These are phyloP conservation scores for Leishmania tarentolae DNA, from an alignment of 208 protist species.

Conservation along the genomic window DNA sequence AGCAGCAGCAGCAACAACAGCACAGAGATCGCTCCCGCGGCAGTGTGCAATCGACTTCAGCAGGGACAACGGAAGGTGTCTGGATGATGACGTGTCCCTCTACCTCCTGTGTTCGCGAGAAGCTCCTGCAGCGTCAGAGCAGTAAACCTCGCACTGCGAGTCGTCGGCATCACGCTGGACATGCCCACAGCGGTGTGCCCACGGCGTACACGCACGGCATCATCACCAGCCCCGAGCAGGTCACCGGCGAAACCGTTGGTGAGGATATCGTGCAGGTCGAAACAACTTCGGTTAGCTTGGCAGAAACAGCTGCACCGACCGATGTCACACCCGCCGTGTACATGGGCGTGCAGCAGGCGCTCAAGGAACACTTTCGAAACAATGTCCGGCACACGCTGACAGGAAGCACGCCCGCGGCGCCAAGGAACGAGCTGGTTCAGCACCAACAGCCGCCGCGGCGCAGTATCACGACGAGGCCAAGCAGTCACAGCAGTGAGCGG, in stretches of 20 bases:
- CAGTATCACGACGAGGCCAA: conserved; percentile 6
- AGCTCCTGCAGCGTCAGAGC: background rate
- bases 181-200: background rate
- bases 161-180: background rate
- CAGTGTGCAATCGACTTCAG: background rate
- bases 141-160: background rate
- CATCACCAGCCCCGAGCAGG: background rate
- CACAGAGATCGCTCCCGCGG: background rate
- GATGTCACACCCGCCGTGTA: conserved; percentile 20
- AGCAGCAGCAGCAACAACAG: background rate
- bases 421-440: conserved; percentile 8
- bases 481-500: conserved; percentile 1
- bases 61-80: background rate
- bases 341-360: conserved; percentile 28
- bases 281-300: background rate
- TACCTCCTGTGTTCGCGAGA: background rate
- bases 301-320: background rate
- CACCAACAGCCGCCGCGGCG: conserved; percentile 6
- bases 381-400: conserved; percentile 27
- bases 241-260: background rate
- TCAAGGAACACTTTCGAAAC: conserved; percentile 33
- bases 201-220: background rate
- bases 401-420: background rate
- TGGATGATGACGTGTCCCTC: background rate
- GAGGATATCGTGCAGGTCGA: background rate